Base-by-base conservation (phyloP, 768 basidiomycete genomes). In the Boletales sp. region DNA sequence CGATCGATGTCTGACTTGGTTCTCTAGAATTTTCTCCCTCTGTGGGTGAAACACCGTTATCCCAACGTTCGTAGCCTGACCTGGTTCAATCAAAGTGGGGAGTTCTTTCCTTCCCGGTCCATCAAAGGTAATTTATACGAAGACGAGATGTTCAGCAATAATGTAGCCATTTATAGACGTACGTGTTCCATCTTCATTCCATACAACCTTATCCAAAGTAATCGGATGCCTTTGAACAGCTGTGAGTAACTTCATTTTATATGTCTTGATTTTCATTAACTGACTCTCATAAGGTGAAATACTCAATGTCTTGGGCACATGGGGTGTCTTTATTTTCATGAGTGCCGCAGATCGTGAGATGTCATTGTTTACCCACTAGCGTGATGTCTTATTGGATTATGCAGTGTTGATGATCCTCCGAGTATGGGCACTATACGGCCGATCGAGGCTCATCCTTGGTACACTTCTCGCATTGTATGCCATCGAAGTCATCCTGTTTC, bases 391-490 rank as follows among this genome's bases (percentile, higher is more conserved):
- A 27, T 24, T 7, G 17, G 36, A 27, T 4, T 7, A 45, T 27
- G 10, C 15, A 47, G 47, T 40, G 21, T n/a, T 34, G n/a, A 47
- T 47, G 47, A 47, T 47, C n/a, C 15, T 47, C 15, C 47, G 39
- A 15, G 38, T 47, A 31, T 47, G 46, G 46, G 46, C 31, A 24
- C n/a, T 47, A 18, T 47, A 40, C 4, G 18, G 15, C 10, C 39
- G 32, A 27, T 47, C 47, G 21, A 34, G 9, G 31, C 6, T 40
- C 3, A 27, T 47, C 15, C 36, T 47, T 35, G 15, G 8, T 15
- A 9, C 32, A 15, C 47, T 47, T n/a, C 40, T 47, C 12, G 15
- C 21, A 8, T 7, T 41, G 5, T 47, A 24, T n/a, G 12, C 12
- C 15, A 27, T 32, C 9, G 47, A 47, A 27, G 8, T 47, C 30